Evolutionary conservation across 192 early-diverging fungal genomes (phyloP).

Genomic region (Chytriomyces sp.): DNA sequence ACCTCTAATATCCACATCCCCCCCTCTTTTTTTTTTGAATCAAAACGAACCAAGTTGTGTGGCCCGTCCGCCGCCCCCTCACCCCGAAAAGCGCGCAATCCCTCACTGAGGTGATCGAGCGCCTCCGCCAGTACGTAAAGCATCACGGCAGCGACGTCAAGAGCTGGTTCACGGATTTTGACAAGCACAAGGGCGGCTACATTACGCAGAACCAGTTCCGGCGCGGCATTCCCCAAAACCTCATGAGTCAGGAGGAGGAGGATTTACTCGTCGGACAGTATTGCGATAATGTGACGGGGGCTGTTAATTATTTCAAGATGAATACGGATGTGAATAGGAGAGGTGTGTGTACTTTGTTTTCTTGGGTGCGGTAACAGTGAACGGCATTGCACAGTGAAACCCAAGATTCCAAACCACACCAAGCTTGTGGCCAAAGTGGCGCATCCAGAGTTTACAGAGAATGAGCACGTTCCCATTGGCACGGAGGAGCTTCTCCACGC

Average conservation of each 20-base stretch:
- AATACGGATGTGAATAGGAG: conserved; percentile 61
- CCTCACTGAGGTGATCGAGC: conserved; percentile 44
- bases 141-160: conserved; percentile 61
- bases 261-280: conserved; percentile 51
- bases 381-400: too few relatives aligned
- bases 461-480: conserved; percentile 51
- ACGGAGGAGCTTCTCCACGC: conserved; percentile 55
- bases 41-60: conserved; percentile 52
- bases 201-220: conserved; percentile 60
- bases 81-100: conserved; percentile 38
- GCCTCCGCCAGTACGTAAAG: conserved; percentile 50
- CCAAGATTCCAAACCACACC: not conserved
- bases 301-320: conserved; percentile 65
- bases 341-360: conserved; percentile 29
- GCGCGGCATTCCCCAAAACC: conserved; percentile 52
- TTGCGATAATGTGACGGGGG: conserved; percentile 39
- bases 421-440: conserved; percentile 28
- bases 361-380: not conserved
- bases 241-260: conserved; percentile 50
- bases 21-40: not conserved
- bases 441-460: conserved; percentile 26
- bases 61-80: conserved; percentile 41
- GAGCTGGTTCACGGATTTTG: conserved; percentile 65
- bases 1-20: not conserved
- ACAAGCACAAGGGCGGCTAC: conserved; percentile 57